Base-by-base conservation (phyloP, 179 eudicot species). In the Gypsophila paniculata region DNA sequence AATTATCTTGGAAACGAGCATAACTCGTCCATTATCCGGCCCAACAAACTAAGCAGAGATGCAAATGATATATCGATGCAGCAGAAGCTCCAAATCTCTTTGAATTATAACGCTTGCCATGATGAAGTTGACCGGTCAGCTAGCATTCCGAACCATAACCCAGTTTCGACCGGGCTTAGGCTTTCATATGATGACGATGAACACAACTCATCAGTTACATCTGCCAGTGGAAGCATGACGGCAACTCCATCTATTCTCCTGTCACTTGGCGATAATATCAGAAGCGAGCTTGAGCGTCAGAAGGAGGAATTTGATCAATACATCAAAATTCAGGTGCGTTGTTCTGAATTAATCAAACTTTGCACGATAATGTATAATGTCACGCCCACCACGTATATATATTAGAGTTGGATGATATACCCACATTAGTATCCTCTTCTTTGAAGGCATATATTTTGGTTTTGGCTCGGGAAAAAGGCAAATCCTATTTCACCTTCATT, bases 131-230 rank as follows among this genome's bases (percentile, higher is more conserved):
- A 86, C 52, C 83, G 85, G 52, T 73, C 85, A 34, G 83, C 83
- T 26, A 82, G 84, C 81, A 86, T 89, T 52, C 89, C 83, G 53
- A 87, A 81, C 76, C 91, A 81, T 64, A 86, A 89, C 67, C 91
- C 82, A 11, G 97, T 93, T 13, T 93, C 97, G 26, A 91, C 96
- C 74, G 98, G 98, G 57, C 82, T 93, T 59, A 85, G 91, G 73
- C 82, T 93, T 63, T 91, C 97, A 10, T 93, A 91, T 61, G 98
- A 93, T 71, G 97, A 93, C 18, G 96, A 93, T 74, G 98, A 89
- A 77, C 97, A 81, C 74, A 93, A 93, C 79, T 93, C 97, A 12
- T 91, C 98, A 60, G 88, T 91, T 53, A 89, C 97, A 15, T 93
- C 96, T 74, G 89, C 88, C 17, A 85, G 94, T 74, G 96, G 94